Conservation (phyloP, 1,284 basidiomycete genomes). For the Marasmius tenuissimus region DNA sequence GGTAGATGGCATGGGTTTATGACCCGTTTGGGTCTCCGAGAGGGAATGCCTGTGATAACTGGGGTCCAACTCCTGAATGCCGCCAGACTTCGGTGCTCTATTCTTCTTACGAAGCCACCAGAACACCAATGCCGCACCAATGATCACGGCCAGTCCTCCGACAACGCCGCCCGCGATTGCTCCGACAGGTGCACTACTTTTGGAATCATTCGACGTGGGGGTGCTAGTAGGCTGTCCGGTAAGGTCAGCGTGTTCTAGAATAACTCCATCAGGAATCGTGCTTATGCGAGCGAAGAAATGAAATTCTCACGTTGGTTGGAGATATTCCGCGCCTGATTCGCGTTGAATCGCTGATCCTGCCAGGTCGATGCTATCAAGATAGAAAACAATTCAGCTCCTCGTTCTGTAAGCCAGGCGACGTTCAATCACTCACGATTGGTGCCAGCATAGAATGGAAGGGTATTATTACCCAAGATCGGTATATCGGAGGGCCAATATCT, state of each 20-base stretch:
- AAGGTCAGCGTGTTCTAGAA: slow-evolving; percentile 1
- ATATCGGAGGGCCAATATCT: slow-evolving; percentile 9
- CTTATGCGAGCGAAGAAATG: not conserved
- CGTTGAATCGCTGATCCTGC: slow-evolving; percentile 4
- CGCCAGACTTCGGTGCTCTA: not conserved
- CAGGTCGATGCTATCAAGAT: slow-evolving; percentile 2
- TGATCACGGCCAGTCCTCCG: slow-evolving; percentile 6
- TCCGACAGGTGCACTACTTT: not conserved
- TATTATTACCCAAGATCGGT: slow-evolving; percentile 3
- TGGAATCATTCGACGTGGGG: not conserved
- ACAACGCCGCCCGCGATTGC: slow-evolving; percentile 9
- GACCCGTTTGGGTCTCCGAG: not conserved
- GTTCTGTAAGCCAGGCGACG: not conserved
- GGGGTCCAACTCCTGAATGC: slow-evolving; percentile 6
- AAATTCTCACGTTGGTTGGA: slow-evolving; percentile 2
- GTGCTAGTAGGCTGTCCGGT: slow-evolving; percentile 1
- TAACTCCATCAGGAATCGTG: not conserved
- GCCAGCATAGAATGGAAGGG: slow-evolving; percentile 7
- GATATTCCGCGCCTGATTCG: slow-evolving; percentile 6
- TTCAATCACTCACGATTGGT: slow-evolving; percentile 1
- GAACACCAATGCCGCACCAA: not conserved
- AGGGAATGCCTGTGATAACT: not conserved
- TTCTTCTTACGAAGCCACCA: slow-evolving; percentile 5
- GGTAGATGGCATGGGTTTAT: not conserved
- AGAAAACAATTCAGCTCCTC: not conserved